Conservation (phyloP, 164 flowering plant species). For the Amborella trichopoda region DNA sequence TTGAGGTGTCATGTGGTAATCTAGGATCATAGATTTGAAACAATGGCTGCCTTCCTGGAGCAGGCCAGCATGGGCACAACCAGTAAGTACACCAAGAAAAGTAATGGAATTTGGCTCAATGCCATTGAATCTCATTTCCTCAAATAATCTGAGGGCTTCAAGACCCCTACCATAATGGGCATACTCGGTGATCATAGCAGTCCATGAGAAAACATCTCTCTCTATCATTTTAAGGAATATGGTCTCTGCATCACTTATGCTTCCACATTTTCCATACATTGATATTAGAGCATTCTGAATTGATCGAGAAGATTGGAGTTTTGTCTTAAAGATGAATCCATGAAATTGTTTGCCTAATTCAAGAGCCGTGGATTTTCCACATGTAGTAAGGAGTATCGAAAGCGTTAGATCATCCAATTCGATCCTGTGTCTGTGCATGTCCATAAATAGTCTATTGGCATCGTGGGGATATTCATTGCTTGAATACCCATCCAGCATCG, state of each 20-base stretch:
- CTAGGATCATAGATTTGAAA: slow-evolving; percentile 20
- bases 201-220: slow-evolving; percentile 27
- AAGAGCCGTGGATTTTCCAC: slow-evolving; percentile 18
- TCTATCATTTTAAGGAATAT: slow-evolving; percentile 13
- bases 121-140: slow-evolving; percentile 9
- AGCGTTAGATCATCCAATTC: slow-evolving; percentile 16
- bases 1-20: slow-evolving; percentile 13
- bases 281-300: slow-evolving; percentile 21
- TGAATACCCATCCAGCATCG: slow-evolving; percentile 30
- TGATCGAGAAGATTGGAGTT: slow-evolving; percentile 5
- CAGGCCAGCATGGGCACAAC: slow-evolving; percentile 26
- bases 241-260: slow-evolving; percentile 16
- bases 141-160: slow-evolving; percentile 16
- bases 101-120: slow-evolving; percentile 20
- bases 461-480: slow-evolving; percentile 10
- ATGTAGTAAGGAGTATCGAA: slow-evolving; percentile 21
- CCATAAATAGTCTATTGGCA: slow-evolving; percentile 11
- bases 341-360: slow-evolving; percentile 22
- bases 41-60: slow-evolving; percentile 14
- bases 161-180: slow-evolving; percentile 21
- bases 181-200: slow-evolving; percentile 24
- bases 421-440: slow-evolving; percentile 11
- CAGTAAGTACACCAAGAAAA: slow-evolving; percentile 22
- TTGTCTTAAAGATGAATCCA: slow-evolving; percentile 9
- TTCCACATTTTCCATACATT: slow-evolving; percentile 30